Conservation (phyloP, 2,329 filamentous ascomycete species). For the Beauveria pseudobassiana region DNA sequence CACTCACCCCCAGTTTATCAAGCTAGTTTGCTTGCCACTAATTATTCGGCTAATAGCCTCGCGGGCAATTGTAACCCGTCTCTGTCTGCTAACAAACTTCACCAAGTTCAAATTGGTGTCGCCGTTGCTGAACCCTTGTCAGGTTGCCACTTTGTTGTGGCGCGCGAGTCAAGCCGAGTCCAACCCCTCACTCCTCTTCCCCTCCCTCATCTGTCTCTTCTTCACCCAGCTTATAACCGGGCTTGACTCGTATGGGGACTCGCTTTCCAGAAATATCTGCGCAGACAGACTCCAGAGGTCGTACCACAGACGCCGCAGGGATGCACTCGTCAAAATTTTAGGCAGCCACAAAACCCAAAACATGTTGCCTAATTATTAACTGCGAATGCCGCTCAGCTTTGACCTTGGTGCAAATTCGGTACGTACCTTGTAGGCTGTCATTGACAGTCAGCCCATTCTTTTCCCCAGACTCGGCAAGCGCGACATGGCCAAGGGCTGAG, state of each 20-base stretch:
- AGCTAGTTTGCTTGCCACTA: neutral
- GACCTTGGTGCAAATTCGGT: neutral
- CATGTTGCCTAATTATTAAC: no score
- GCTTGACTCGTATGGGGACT: no score
- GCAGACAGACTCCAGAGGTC: no score
- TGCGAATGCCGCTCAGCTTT: no score
- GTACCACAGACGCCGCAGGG: no score
- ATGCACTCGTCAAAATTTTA: neutral
- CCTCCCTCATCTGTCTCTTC: neutral
- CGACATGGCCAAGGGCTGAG: neutral
- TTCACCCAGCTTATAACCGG: neutral
- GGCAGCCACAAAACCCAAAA: neutral
- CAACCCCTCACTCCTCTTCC: no score
- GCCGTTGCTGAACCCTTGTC: no score
- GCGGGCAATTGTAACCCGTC: neutral
- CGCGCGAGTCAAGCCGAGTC: neutral
- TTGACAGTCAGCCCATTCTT: neutral
- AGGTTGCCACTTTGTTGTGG: neutral
- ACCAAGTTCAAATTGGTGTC: no score
- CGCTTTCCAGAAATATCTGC: no score
- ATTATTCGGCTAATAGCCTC: neutral
- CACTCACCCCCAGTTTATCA: neutral
- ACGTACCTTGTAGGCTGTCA: neutral
- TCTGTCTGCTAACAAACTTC: neutral
- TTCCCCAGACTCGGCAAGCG: slow-evolving; percentile 2